Conservation (phyloP, 1,284 basidiomycete species). For the Phenoliferia sp. region DNA sequence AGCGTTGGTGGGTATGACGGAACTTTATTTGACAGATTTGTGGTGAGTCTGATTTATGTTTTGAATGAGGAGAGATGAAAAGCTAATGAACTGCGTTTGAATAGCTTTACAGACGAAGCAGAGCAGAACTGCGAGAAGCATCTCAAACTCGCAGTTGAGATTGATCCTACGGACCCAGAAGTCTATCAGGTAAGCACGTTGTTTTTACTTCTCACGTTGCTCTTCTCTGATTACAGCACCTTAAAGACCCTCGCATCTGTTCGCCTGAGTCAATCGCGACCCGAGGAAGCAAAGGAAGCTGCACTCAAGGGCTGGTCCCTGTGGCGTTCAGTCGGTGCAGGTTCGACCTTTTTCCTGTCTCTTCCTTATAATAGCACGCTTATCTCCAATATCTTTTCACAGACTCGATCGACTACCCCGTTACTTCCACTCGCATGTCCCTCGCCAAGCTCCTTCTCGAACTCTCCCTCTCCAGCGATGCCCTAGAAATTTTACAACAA, state of each 20-base stretch:
- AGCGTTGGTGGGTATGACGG: constrained; percentile 86
- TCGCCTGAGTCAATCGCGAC: constrained; percentile 76
- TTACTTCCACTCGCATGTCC: constrained; percentile 65
- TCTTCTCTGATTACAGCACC: neutral
- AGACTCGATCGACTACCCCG: constrained; percentile 69
- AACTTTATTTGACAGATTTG: constrained; percentile 94
- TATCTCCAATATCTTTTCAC: constrained; percentile 4
- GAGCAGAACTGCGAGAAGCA: constrained; percentile 75
- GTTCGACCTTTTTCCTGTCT: constrained; percentile 43
- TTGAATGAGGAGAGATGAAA: neutral
- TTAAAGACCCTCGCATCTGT: constrained; percentile 74
- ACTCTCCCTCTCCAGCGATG: constrained; percentile 61
- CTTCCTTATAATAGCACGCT: neutral
- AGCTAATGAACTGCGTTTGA: neutral
- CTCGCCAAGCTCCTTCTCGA: constrained; percentile 83
- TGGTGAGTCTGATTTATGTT: constrained; percentile 55
- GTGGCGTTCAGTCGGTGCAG: constrained; percentile 69
- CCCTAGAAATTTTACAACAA: constrained; percentile 70
- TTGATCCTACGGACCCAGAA: constrained; percentile 70
- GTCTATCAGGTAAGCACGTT: constrained; percentile 48
- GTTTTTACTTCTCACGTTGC: neutral
- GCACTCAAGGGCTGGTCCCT: constrained; percentile 64
- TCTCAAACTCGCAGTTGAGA: constrained; percentile 64
- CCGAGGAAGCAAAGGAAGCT: constrained; percentile 70
- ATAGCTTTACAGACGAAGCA: constrained; percentile 61